Percentiles rank a stretch among this genome's conserved stretches.
Evolutionary conservation across 2,329 filamentous ascomycete species (phyloP).

Genomic region (Onygena corvina): DNA sequence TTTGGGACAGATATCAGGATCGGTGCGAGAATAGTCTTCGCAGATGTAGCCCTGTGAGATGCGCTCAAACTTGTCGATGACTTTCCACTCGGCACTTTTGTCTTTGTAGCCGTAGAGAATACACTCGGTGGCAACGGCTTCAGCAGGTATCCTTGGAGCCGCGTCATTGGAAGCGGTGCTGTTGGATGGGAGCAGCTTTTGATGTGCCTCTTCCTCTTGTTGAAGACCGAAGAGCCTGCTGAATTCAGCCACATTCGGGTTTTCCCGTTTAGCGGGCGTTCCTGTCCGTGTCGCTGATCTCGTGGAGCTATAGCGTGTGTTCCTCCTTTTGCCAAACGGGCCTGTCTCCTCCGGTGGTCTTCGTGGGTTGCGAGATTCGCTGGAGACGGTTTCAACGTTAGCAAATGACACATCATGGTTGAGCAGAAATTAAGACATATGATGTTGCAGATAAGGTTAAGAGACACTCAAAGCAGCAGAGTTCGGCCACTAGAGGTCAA

Average conservation of each 20-base stretch:
- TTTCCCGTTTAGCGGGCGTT: constrained; percentile 47
- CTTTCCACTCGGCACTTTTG: constrained; percentile 62
- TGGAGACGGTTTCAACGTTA: constrained; percentile 17
- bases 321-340: constrained; percentile 46
- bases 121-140: constrained; percentile 59
- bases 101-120: constrained; percentile 72
- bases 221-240: constrained; percentile 35
- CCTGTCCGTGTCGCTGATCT: constrained; percentile 46
- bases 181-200: constrained; percentile 25
- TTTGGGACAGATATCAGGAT: constrained; percentile 56
- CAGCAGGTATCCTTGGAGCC: constrained; percentile 27
- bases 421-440: background rate
- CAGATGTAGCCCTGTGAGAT: constrained; percentile 70
- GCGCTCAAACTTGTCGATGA: constrained; percentile 76
- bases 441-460: background rate
- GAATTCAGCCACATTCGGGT: constrained; percentile 40
- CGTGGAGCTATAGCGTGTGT: constrained; percentile 33
- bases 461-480: background rate
- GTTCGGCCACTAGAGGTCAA: background rate
- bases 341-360: constrained; percentile 48
- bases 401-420: background rate
- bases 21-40: constrained; percentile 82
- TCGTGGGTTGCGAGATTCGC: constrained; percentile 39
- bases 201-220: constrained; percentile 32
- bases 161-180: constrained; percentile 30